Base-by-base conservation (phyloP, 1,284 basidiomycete species). In the Trichosporon asahii region DNA sequence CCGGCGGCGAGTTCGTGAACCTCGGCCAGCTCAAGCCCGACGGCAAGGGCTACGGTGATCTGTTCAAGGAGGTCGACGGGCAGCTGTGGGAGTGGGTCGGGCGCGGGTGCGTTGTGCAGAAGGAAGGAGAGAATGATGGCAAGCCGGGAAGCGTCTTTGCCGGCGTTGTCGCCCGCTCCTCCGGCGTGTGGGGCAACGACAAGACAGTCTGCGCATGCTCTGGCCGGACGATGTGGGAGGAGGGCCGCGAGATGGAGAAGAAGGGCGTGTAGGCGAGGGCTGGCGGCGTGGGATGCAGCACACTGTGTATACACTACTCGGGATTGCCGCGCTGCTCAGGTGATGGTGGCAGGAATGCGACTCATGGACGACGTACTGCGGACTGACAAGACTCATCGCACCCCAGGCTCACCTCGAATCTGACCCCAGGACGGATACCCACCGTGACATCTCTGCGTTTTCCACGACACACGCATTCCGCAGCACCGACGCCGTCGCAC, bases 141-240 rank as follows among this genome's bases (percentile, higher is more conserved):
- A 37, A 44, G 35, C 44, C 55, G 5, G 68, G 61, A 11, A 49
- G 64, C 14, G 78, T 85, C 29, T 80, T 84, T 65, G 83, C 84
- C 3, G 84, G 84, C 25, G 83, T 85, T 1, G 81, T 85, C 7
- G 84, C 84, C 9, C 75, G 84, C 21, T 80, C 77, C 66, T 77
- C 82, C 1, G 84, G 84, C 2, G 79, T 80, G 4, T 85, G 84
- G 84, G 82, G 83, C 2, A 84, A 84, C 72, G 83, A 84, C 40
- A 84, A 85, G 79, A 84, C 81, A 15, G 82, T 85, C 29, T 84
- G 84, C 68, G 82, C 83, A 0, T 84, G 83, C 75, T 80, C 78
- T 49, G 84, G 84, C 0, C 74, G 80, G 75, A 85, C 82, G 1
- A 82, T 83, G 80, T 85, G 84, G 84, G 83, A 85, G 74, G 84